These are phyloP conservation scores for Dioszegia aurantiaca DNA, from an alignment of 768 basidiomycete species.

Conservation along the genomic window DNA sequence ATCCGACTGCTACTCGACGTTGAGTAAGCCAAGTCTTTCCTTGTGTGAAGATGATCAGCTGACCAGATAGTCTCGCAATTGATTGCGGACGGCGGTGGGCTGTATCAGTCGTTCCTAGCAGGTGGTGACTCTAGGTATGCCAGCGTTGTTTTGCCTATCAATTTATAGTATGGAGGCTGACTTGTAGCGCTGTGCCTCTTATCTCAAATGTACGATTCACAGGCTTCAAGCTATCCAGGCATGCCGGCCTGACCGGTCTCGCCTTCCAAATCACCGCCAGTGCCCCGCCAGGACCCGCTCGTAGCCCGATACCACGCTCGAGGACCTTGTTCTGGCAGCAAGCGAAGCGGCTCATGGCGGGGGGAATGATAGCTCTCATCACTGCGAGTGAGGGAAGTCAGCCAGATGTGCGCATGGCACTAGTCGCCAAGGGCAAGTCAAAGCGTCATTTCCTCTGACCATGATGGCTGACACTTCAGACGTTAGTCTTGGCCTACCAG, in stretches of 20 bases:
- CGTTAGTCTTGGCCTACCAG: constrained; percentile 37
- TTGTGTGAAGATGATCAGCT: too few species aligned
- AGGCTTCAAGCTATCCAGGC: constrained; percentile 1
- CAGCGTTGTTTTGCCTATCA: too few species aligned
- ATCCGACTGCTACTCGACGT: too few species aligned
- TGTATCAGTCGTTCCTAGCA: too few species aligned
- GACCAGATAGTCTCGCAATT: too few species aligned
- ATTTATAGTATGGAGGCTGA: constrained; percentile 11
- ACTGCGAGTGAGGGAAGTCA: background rate
- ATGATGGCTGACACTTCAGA: constrained; percentile 29
- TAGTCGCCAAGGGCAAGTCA: constrained; percentile 49
- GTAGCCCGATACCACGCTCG: constrained; percentile 52
- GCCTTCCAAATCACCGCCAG: constrained; percentile 60
- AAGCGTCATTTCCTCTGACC: background rate
- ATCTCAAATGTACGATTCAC: constrained; percentile 15
- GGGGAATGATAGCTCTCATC: constrained; percentile 61
- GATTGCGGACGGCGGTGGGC: too few species aligned
- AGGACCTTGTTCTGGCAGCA: constrained; percentile 65
- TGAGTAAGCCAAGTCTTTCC: too few species aligned
- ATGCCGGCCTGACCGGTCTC: constrained; percentile 57
- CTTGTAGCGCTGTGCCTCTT: constrained; percentile 14
- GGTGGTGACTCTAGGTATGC: too few species aligned
- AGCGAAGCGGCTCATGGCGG: constrained; percentile 62
- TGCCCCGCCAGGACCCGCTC: constrained; percentile 62
- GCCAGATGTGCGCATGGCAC: constrained; percentile 58